phyloP scores from a whole-genome alignment of 176 grass and related monocot species.

The Puccinellia tenuiflora region DNA sequence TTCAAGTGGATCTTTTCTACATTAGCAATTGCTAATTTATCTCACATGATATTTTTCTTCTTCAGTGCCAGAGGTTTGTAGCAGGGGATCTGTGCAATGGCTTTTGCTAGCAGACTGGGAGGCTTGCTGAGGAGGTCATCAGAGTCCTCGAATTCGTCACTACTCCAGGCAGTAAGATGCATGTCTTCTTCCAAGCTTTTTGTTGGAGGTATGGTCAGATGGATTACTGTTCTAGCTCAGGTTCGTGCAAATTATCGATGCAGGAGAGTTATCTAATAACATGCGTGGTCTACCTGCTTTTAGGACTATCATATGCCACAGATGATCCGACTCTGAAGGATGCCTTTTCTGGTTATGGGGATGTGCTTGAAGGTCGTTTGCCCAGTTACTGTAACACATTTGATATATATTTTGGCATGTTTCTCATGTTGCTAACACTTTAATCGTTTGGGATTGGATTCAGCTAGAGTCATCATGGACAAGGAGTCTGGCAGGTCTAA shows the following conservation, averaged over 20 bases:
- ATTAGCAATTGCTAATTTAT: background rate
- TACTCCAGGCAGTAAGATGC: constrained; percentile 72
- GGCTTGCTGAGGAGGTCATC: constrained; percentile 46
- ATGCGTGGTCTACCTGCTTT: background rate
- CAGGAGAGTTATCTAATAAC: background rate
- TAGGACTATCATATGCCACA: constrained; percentile 68
- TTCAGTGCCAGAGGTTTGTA: background rate
- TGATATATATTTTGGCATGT: background rate
- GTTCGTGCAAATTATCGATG: background rate
- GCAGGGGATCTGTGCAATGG: constrained; percentile 34
- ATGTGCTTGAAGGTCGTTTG: constrained; percentile 74
- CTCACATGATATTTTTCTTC: background rate
- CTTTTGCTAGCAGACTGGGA: constrained; percentile 58
- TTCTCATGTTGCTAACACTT: background rate
- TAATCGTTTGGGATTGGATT: constrained; percentile 13
- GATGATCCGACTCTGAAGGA: constrained; percentile 70
- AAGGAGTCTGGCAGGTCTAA: constrained; percentile 75
- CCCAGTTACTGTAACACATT: background rate
- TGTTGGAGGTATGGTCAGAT: constrained; percentile 52
- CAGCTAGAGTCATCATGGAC: constrained; percentile 71
- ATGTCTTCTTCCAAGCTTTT: constrained; percentile 96
- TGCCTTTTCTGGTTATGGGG: constrained; percentile 59
- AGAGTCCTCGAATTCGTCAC: constrained; percentile 31
- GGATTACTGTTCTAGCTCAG: background rate
- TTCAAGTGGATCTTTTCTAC: background rate